Base-by-base conservation (phyloP, 768 basidiomycete species). In the Hericium erinaceus region DNA sequence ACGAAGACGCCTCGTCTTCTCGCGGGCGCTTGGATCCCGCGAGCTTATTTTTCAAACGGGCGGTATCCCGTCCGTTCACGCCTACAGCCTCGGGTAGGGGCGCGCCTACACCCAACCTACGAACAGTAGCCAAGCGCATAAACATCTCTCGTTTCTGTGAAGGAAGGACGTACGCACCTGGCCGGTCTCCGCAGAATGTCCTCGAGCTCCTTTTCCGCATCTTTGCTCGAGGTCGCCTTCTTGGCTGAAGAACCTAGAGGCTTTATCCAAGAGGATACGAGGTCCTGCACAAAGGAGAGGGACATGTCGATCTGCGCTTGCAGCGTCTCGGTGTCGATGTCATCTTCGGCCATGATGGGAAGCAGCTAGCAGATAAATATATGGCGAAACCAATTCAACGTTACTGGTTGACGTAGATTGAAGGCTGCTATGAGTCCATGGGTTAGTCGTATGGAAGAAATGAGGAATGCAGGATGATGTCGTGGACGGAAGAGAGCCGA, bases 221-320 rank as follows among this genome's bases (percentile, higher is more conserved):
- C 57, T 2, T 54, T 50, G n/a, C 60, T 61, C 4, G 54, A 57
- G 3, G 63, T 58, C 39, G 63, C 56, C 9, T 39, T 58, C 2
- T 57, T 63, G 26, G 67, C 61, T 16, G 66, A 59, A 5, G 65
- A 57, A 38, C 63, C 66, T 40, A 74, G 71, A 37, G 85, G 79
- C 62, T 82, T 81, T 63, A 92, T 75, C 89, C 89, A 92, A 56
- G 89, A 87, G 20, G 85, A 77, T 48, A 88, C 81, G 64, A 91
- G 76, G 67, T 81, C 76, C 61, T 90, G 80, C 1, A 85, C 82
- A 69, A 84, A 81, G 5, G 89, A 84, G 81, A 91, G 82, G 20
- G 89, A 83, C 64, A 88, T 72, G 69, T 92, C 86, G 54, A 91
- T 83, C 71, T 87, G 87, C n/a, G 89, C 88, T 68, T 91, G 89